Base-by-base conservation (phyloP, 768 basidiomycete species). In the Hemileccinum impolitum region DNA sequence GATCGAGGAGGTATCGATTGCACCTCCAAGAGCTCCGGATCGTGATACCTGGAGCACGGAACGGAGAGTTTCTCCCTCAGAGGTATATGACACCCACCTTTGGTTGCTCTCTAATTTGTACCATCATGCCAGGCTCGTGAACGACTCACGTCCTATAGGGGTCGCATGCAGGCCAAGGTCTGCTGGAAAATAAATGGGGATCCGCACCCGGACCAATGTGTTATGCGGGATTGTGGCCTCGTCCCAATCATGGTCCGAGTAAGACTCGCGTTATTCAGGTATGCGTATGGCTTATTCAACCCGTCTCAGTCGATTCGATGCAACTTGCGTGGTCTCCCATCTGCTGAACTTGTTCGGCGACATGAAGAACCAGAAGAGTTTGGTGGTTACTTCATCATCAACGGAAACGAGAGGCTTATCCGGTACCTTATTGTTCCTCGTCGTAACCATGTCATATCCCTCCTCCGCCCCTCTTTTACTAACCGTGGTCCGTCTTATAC, bases 281-380 rank as follows among this genome's bases (percentile, higher is more conserved):
- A 23, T 47, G 14, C 4, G 4, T 19, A 17, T 41, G 5, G 14
- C 28, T 30, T 17, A 36, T 43, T 26, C 54, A 38, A 63, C 26
- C 18, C 2, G 0, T 17, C 18, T 42, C 55, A 96, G 90, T 97
- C 95, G 9, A 84, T 82, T 18, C 77, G 95, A 50, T 99, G 96
- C 65, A 96, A 97, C 68, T 70, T 98, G n/a, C 84, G 85, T 39
- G 78, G 78, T 30, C 77, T 96, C 68, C 81, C 92, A 2, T 89
- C 95, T 9, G 79, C 87, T 9, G 87, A 92, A 39, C 84, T 99
- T 39, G 92, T 98, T 48, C 72, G 75, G 48, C 85, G 86, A 53
- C 88, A 95, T 64, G 96, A 99, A 76, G 96, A 99, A 62, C 85
- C 96, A 1, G 93, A 96, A 71, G 96, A 98, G 68, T 97, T 97